These are phyloP conservation scores for Paramecium primaurelia DNA, from an alignment of 73 alveolate genomes.

Conservation along the genomic window DNA sequence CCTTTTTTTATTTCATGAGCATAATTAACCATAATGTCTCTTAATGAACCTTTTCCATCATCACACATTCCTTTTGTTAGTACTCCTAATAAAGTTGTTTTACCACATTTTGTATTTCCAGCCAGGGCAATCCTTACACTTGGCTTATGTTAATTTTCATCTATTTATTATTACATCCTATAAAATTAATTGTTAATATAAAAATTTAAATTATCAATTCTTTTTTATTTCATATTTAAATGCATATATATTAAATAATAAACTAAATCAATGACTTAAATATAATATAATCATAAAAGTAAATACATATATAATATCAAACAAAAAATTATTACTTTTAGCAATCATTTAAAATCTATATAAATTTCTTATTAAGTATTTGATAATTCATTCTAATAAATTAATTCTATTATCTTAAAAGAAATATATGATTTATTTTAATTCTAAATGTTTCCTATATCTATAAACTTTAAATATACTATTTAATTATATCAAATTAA, in stretches of 20 bases:
- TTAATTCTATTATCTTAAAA: too few species aligned
- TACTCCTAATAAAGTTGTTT: neutral
- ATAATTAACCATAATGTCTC: neutral
- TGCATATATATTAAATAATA: neutral
- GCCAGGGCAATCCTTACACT: neutral
- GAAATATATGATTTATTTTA: too few species aligned
- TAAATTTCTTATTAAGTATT: too few species aligned
- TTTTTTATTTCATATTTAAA: neutral
- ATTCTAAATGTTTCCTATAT: too few species aligned
- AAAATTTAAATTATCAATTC: neutral
- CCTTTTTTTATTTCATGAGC: neutral
- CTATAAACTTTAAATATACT: too few species aligned
- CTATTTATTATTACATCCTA: neutral
- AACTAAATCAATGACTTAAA: neutral
- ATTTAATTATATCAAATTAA: too few species aligned
- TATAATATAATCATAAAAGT: too few species aligned
- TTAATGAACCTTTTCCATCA: neutral
- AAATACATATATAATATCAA: too few species aligned
- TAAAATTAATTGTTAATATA: neutral
- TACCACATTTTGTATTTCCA: neutral
- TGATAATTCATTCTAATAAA: too few species aligned
- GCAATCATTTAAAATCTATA: too few species aligned
- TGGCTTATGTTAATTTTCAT: neutral
- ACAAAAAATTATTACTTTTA: too few species aligned
- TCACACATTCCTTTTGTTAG: neutral